Evolutionary conservation across 106 monocot species (phyloP).

Genomic region (Apostasia ramifera): DNA sequence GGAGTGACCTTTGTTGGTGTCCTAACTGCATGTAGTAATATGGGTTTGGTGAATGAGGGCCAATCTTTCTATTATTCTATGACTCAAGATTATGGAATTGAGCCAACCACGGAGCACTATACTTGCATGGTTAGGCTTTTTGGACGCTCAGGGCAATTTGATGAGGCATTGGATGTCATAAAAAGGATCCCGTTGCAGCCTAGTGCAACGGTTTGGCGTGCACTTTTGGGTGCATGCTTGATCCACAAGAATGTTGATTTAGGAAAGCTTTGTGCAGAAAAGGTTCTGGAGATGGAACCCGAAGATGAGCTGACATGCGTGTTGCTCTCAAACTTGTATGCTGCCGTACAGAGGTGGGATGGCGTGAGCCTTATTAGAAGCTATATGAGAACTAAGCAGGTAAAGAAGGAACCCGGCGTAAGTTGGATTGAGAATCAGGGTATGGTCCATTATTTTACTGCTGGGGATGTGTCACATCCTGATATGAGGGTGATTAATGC

Average conservation of each 20-base stretch:
- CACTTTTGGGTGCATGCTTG: constrained; percentile 65
- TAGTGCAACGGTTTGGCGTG: constrained; percentile 63
- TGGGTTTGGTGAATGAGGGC: constrained; percentile 50
- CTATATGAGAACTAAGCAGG: constrained; percentile 54
- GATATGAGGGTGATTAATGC: constrained; percentile 53
- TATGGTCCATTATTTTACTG: constrained; percentile 57
- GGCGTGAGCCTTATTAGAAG: constrained; percentile 55
- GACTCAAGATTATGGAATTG: constrained; percentile 39
- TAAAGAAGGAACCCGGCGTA: constrained; percentile 64
- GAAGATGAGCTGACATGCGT: constrained; percentile 57
- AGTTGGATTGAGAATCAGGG: constrained; percentile 76
- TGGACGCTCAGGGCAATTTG: constrained; percentile 58
- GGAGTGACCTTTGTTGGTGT: constrained; percentile 66
- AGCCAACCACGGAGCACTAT: constrained; percentile 80
- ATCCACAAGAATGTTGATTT: constrained; percentile 74
- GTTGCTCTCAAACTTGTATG: constrained; percentile 79
- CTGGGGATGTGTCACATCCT: constrained; percentile 48
- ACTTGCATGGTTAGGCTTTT: constrained; percentile 85
- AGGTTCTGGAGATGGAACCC: constrained; percentile 57
- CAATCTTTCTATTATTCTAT: constrained; percentile 43
- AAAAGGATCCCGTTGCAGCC: constrained; percentile 48
- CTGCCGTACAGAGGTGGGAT: constrained; percentile 45
- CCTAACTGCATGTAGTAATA: constrained; percentile 65
- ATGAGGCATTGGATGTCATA: constrained; percentile 69
- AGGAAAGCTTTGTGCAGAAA: constrained; percentile 59